Base-by-base conservation (phyloP, 2,329 filamentous ascomycete genomes). In the Monosporascus sp. region DNA sequence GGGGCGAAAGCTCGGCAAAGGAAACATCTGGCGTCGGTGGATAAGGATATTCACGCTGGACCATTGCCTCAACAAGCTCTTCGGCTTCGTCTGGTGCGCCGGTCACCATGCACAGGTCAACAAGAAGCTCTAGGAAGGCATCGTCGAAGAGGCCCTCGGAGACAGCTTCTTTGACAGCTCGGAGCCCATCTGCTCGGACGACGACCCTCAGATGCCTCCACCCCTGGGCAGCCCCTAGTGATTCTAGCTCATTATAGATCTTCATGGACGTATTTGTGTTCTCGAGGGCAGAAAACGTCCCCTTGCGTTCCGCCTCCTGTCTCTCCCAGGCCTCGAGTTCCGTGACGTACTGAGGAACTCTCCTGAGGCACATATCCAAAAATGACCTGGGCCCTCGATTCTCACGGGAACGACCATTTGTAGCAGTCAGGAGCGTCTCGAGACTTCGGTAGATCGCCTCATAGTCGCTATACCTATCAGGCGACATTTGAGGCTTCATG, bases 191-290 rank as follows among this genome's bases (percentile, higher is more conserved):
- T 17, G 76, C 72, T 44, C 77, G 70, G 15, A 77, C 73, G 11
- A 80, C 67, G 2, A 63, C 60, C 48, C 72, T 69, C 1, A 82
- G 68, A 54, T 75, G 71, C 51, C 63, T 72, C 75, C 77, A 80
- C 15, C 77, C 77, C 31, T 63, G 55, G 2, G 65, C 65, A 1
- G 69, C 65, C 7, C 76, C 75, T 3, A 79, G 60, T 2, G 65
- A 57, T 57, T 81, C 77, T 17, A 82, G 59, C 17, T 80, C 73
- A 45, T 73, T 69, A 57, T 81, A 82, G 22, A 80, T 68, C 4
- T 75, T 69, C 15, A 70, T 67, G 0, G 76, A 74, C 5, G 74
- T 67, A 44, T 74, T 63, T 18, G 71, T 66, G 7, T 62, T 63
- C n/a, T 70, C 63, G 17, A 72, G 58, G 0, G 64, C 64, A 11